Evolutionary conservation across 164 flowering plant species (phyloP), one percentile per base, ranked within the genome.

Genomic region (Aristolochia fimbriata): DNA sequence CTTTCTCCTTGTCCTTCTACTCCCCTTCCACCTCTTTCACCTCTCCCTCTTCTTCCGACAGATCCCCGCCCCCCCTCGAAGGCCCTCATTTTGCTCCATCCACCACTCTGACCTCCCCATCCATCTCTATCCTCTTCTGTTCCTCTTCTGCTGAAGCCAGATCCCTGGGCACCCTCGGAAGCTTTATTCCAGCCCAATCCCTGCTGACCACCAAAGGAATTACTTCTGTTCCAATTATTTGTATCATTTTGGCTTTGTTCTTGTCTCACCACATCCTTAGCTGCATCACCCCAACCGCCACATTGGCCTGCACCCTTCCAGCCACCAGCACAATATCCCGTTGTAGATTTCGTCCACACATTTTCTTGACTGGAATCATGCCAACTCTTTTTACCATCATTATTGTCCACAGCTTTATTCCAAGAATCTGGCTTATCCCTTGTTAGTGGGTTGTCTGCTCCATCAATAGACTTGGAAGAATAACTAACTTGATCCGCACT

Each of bases 1-100:
- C 65, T 27, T 27, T 27, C 30, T 27, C 30, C 30, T 27, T 27
- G 3, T 27, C 30, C 30, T 27, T 20, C 64, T 23, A 30, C 19
- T n/a, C 22, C 55, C 15, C 59, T 31, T 3, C 54, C 55, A 10
- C 51, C 49, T 31, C 55, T 31, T 6, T 43, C 37, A 0, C 65
- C 20, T 23, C 65, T 37, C 1, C 72, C 68, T 47, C 76, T 56
- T 62, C 76, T 62, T 47, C 78, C 77, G 48, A 77, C 76, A n/a
- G 68, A 68, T 33, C 74, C 80, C 59, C 65, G 67, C 21, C 65
- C 75, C 25, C 77, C 73, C 22, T 69, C 81, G 67, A 68, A 74
- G 52, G 64, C 23, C 11, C 56, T 7, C 30, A 63, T 59, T 48
- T 62, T 64, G 60, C 65, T 71, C 70, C 67, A 62, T 53, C 67